A percentile compares a stretch with the other conserved stretches of the same genome.
These are phyloP conservation scores for Chaetomiaceae sp. DNA, from an alignment of 2,329 filamentous ascomycete genomes.

Conservation along the genomic window DNA sequence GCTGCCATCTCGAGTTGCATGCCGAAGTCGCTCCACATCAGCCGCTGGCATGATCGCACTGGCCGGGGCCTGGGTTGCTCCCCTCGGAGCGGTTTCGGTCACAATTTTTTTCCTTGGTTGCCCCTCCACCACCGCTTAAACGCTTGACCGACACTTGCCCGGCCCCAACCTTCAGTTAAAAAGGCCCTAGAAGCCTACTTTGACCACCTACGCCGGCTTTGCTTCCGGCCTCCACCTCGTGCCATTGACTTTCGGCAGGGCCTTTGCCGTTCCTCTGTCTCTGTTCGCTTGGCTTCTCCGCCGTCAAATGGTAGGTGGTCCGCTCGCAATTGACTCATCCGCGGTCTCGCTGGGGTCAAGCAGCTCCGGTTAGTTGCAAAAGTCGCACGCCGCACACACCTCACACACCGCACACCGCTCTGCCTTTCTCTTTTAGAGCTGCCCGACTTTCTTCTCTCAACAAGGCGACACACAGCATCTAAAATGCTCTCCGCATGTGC, in stretches of 20 bases:
- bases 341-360: slow-evolving; percentile 13
- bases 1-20: background rate
- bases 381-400: background rate
- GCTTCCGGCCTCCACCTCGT: slow-evolving; percentile 17
- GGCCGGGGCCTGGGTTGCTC: slow-evolving; percentile 4
- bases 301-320: slow-evolving; percentile 24
- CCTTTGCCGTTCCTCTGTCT: slow-evolving; percentile 13
- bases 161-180: slow-evolving; percentile 13
- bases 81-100: slow-evolving; percentile 27
- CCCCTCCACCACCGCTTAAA: slow-evolving; percentile 26
- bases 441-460: background rate
- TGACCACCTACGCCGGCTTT: slow-evolving; percentile 20
- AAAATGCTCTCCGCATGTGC: slow-evolving; percentile 43
- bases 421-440: background rate
- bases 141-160: slow-evolving; percentile 17
- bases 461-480: background rate
- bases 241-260: slow-evolving; percentile 24
- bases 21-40: slow-evolving; percentile 16
- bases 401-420: background rate
- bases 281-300: slow-evolving; percentile 13
- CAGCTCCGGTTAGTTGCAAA: background rate
- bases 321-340: slow-evolving; percentile 24
- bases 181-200: slow-evolving; percentile 12
- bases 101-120: slow-evolving; percentile 24
- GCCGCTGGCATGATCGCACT: slow-evolving; percentile 2